Evolutionary conservation across 2,329 filamentous ascomycete species (phyloP), one percentile per base, ranked within the genome.

Genomic region (Xylaria digitata): DNA sequence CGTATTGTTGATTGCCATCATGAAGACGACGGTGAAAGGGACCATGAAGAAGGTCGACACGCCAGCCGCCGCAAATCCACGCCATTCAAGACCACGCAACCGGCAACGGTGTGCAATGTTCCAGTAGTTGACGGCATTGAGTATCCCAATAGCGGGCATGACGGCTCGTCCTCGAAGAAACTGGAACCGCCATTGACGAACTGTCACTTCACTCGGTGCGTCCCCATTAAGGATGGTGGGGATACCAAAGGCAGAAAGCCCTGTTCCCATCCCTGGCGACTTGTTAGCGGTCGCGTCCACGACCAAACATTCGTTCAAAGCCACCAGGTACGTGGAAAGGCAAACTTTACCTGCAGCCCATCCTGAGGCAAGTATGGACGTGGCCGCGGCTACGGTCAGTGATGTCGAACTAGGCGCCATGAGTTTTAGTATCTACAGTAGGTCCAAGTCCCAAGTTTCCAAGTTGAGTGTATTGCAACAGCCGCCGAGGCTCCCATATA

Each of bases 41-140:
- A 73, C 50, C 32, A 71, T 65, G 62, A 68, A 73, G 59, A 70
- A 61, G 43, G 69, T 70, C 43, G 71, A 72, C 43, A 54, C 61
- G n/a, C 71, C 70, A 1, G 63, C 68, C 9, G 65, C 69, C 58
- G 72, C 73, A 54, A 72, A 73, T 0, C 73, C 73, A 19, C 73
- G 65, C 72, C 73, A 75, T 11, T 73, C 68, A 46, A 72, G 62
- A 1, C 67, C 72, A 17, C 55, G 60, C 13, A 61, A 32, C 59
- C 65, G 71, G 56, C 61, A 59, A 19, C 43, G 58, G 45, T 74
- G 73, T 3, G 72, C 71, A 19, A 72, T 62, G 37, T 45, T 48
- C 52, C 59, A 65, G 66, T 71, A 69, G 58, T 72, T 72, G 53
- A 72, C 40, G 6, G 66, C 71, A 40, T 70, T 68, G 15, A 71